Evolutionary conservation across 2,329 filamentous ascomycete species (phyloP).

Genomic region (Monosporascus sp.): DNA sequence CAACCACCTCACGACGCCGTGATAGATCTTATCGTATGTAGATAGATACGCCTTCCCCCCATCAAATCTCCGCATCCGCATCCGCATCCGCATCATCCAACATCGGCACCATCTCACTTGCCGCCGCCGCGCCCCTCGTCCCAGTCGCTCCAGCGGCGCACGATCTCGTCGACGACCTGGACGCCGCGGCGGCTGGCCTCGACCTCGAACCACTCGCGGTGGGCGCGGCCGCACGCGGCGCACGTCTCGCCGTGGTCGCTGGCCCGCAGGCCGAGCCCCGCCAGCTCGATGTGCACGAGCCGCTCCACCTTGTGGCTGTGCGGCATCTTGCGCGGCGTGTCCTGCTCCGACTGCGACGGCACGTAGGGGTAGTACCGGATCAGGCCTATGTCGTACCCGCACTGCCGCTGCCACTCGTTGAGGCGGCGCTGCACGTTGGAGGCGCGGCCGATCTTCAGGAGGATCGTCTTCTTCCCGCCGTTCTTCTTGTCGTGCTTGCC

Average conservation of each 20-base stretch:
- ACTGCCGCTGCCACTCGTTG: conserved; percentile 91
- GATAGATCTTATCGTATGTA: too few species aligned
- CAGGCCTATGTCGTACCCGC: conserved; percentile 81
- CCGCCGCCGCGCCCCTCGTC: conserved; percentile 44
- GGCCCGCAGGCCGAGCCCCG: conserved; percentile 51
- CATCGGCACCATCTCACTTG: too few species aligned
- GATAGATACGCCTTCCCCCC: too few species aligned
- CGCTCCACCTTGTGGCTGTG: conserved; percentile 86
- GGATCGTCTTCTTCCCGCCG: conserved; percentile 52
- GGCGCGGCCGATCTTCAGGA: conserved; percentile 63
- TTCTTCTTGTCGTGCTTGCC: conserved; percentile 16
- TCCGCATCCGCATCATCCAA: too few species aligned
- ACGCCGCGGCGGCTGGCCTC: conserved; percentile 69
- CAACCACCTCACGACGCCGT: neutral
- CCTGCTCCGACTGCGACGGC: conserved; percentile 19
- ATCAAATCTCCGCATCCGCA: too few species aligned
- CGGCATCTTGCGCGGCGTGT: conserved; percentile 64
- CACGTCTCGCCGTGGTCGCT: conserved; percentile 54
- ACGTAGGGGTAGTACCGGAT: conserved; percentile 90
- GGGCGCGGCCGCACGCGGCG: conserved; percentile 72
- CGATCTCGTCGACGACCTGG: conserved; percentile 60
- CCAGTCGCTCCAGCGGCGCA: conserved; percentile 84
- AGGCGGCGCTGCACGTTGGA: conserved; percentile 85
- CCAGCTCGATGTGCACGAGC: conserved; percentile 85
- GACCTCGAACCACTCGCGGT: conserved; percentile 94